Evolutionary conservation across 257 asterid species (phyloP).

Genomic region (Nicotiana knightiana): DNA sequence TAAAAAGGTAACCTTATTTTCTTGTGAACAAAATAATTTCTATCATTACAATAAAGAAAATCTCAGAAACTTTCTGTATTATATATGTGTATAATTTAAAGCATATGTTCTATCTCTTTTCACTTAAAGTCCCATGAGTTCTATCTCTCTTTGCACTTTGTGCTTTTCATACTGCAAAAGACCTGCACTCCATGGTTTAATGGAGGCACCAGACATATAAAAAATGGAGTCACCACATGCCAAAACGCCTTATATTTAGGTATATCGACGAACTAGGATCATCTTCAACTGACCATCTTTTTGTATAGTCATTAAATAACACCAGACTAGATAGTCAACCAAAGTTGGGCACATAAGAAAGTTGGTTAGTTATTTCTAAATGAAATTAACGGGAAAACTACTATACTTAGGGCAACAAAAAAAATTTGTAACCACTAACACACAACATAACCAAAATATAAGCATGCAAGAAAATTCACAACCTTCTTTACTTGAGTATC

Average conservation of each 20-base stretch:
- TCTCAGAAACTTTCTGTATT: too few species aligned
- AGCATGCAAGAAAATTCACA: conserved; percentile 28
- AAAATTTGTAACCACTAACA: not conserved
- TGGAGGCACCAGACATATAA: not conserved
- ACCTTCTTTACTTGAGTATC: too few species aligned
- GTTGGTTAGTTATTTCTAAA: not conserved
- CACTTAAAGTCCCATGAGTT: not conserved
- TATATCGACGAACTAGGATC: not conserved
- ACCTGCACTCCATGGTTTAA: not conserved
- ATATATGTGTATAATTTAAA: too few species aligned
- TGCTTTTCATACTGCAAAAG: not conserved
- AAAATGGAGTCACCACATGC: not conserved
- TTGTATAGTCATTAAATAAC: not conserved
- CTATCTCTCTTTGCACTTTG: not conserved
- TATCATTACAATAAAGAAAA: too few species aligned
- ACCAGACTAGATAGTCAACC: not conserved
- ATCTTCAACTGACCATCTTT: not conserved
- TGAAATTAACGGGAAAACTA: not conserved
- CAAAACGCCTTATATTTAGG: not conserved
- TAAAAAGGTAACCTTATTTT: too few species aligned
- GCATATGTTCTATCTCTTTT: not conserved
- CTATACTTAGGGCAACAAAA: too few species aligned
- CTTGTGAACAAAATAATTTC: too few species aligned
- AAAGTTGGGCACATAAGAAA: not conserved
- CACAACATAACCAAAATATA: not conserved